These are phyloP conservation scores for Herpetomonas tarakana DNA, from an alignment of 208 protist genomes.

Conservation along the genomic window DNA sequence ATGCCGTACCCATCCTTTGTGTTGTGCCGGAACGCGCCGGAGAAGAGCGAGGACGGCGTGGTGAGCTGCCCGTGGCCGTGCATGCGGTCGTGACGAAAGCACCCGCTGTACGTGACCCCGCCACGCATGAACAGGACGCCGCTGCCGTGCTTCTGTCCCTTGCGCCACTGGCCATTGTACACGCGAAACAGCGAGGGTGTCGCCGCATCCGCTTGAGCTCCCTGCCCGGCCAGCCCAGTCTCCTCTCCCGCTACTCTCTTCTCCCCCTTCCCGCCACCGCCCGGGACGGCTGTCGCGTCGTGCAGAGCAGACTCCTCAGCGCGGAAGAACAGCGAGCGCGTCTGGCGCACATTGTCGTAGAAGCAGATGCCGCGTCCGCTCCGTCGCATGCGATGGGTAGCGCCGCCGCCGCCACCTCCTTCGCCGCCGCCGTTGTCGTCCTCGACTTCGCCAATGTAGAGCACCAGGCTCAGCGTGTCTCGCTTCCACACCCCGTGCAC, in stretches of 20 bases:
- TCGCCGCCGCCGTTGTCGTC: constrained; percentile 10
- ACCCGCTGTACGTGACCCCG: constrained; percentile 62
- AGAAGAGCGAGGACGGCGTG: constrained; percentile 47
- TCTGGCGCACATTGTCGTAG: neutral
- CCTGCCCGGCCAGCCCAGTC: too few species aligned
- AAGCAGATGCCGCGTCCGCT: neutral
- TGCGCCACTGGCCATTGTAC: constrained; percentile 88
- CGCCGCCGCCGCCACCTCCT: too few species aligned
- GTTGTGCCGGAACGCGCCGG: constrained; percentile 60
- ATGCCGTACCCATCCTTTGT: constrained; percentile 67
- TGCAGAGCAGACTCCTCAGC: too few species aligned
- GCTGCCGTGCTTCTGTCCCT: constrained; percentile 67
- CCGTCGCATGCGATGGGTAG: too few species aligned
- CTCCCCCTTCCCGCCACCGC: neutral
- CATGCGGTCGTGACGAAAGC: constrained; percentile 52
- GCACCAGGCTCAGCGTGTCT: constrained; percentile 28
- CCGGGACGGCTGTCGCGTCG: neutral
- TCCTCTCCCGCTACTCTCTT: too few species aligned
- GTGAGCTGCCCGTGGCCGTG: constrained; percentile 68
- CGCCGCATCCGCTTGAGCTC: neutral
- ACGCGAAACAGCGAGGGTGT: constrained; percentile 11
- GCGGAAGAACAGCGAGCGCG: neutral
- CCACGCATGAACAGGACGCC: constrained; percentile 53
- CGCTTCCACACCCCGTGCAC: constrained; percentile 56
- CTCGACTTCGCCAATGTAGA: constrained; percentile 79